phyloP scores from a whole-genome alignment of 495 filamentous ascomycete species.

The Amphirosellinia nigrospora region DNA sequence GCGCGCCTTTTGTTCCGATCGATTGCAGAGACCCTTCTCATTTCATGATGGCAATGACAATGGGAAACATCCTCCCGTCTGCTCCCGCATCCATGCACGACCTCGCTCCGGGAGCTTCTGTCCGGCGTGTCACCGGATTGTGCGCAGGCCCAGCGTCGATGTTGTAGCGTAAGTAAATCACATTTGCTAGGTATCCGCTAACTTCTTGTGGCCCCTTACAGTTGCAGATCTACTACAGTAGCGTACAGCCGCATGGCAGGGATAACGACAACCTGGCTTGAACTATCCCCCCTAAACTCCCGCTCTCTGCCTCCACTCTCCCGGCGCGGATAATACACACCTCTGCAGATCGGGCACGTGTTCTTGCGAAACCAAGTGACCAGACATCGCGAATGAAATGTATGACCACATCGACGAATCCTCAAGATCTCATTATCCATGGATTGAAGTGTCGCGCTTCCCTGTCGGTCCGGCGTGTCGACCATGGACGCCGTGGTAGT shows the following conservation, averaged over 20 bases:
- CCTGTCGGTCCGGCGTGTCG: not conserved
- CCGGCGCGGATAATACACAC: conserved; percentile 26
- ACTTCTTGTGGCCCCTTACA: not conserved
- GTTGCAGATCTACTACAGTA: not conserved
- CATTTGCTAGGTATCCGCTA: not conserved
- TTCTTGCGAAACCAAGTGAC: conserved; percentile 33
- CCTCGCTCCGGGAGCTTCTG: not conserved
- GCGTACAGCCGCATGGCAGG: not conserved
- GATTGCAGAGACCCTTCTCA: too few species aligned
- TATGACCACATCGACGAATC: conserved; percentile 33
- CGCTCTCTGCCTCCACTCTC: not conserved
- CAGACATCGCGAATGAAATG: conserved; percentile 37
- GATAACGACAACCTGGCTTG: not conserved
- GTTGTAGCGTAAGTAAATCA: too few species aligned
- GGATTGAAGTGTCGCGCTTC: conserved; percentile 15
- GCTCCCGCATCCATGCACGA: not conserved
- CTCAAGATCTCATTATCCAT: conserved; percentile 31
- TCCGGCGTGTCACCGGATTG: not conserved
- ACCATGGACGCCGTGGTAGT: not conserved
- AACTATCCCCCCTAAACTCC: not conserved
- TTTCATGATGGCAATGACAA: too few species aligned
- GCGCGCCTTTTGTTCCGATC: not conserved
- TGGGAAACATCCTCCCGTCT: too few species aligned
- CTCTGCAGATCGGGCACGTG: conserved; percentile 36
- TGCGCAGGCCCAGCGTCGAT: not conserved